Percentiles rank a stretch among this genome's conserved stretches.
Evolutionary conservation across 169 alveolate genomes (phyloP).

Genomic region (Pseudocohnilembus persalinus): DNA sequence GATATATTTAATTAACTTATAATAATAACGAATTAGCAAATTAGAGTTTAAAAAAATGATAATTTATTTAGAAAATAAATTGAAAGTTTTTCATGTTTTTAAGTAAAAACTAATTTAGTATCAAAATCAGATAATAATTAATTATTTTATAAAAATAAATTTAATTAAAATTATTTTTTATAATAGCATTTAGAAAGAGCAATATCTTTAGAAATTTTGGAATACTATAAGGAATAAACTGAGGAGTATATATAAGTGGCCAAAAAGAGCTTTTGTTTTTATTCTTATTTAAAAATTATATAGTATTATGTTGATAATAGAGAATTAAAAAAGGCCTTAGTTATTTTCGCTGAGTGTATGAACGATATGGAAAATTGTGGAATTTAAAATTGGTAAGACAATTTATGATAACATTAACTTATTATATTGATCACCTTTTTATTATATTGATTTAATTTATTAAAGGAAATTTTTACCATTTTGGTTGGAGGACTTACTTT

Average conservation of each 20-base stretch:
- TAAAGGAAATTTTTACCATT: background rate
- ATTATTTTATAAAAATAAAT: no score
- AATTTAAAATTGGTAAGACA: background rate
- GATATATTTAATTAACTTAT: no score
- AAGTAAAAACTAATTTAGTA: no score
- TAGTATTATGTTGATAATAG: background rate
- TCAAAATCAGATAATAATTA: no score
- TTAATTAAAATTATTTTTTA: no score
- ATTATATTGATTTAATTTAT: no score
- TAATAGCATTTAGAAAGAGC: background rate
- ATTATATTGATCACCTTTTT: background rate
- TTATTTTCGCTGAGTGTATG: background rate
- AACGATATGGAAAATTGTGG: background rate
- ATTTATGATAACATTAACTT: no score
- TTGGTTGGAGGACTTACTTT: background rate
- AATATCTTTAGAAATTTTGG: background rate
- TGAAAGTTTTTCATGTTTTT: no score
- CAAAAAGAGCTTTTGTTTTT: background rate
- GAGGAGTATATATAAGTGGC: background rate
- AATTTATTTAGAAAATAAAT: no score
- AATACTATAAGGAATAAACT: no score
- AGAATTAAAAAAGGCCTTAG: background rate
- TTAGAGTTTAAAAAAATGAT: no score
- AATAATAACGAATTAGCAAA: no score
- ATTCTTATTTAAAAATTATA: background rate